Percentiles rank a stretch among this genome's conserved stretches.
These are phyloP conservation scores for Leavenworthia alabamica DNA, from an alignment of 345 rosid species.

Conservation along the genomic window DNA sequence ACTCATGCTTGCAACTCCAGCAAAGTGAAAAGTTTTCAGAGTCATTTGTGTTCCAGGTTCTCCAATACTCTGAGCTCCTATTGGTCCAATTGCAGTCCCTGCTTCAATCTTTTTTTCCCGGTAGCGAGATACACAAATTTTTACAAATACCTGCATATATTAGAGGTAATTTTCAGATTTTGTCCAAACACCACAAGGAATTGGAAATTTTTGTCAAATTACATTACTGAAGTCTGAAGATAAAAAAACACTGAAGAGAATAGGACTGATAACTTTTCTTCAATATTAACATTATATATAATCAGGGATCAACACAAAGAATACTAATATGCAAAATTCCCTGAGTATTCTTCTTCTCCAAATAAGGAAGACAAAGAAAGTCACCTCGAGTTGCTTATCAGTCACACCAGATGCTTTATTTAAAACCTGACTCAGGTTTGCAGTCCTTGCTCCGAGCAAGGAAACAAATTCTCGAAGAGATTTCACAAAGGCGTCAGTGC, in stretches of 20 bases:
- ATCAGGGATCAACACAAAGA: not conserved
- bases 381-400: slow-evolving; percentile 72
- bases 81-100: slow-evolving; percentile 93
- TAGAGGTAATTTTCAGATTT: not conserved
- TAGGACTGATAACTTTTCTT: not conserved
- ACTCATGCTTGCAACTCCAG: slow-evolving; percentile 99
- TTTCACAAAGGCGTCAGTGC: slow-evolving; percentile 65
- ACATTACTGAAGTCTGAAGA: not conserved
- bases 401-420: slow-evolving; percentile 65
- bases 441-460: slow-evolving; percentile 30
- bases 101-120: slow-evolving; percentile 68
- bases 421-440: slow-evolving; percentile 34
- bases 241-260: not conserved
- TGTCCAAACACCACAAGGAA: too few species aligned
- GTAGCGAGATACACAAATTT: slow-evolving; percentile 66
- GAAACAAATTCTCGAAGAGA: slow-evolving; percentile 44
- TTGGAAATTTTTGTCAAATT: slow-evolving; percentile 1
- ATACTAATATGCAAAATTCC: slow-evolving; percentile 11
- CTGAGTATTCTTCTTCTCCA: not conserved
- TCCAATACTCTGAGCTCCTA: slow-evolving; percentile 98
- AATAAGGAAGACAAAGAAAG: slow-evolving; percentile 10
- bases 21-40: slow-evolving; percentile 96
- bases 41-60: slow-evolving; percentile 99
- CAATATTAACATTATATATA: not conserved
- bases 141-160: slow-evolving; percentile 54